These are phyloP conservation scores for Dissophora globulifera DNA, from an alignment of 192 early-diverging fungal genomes.

Conservation along the genomic window DNA sequence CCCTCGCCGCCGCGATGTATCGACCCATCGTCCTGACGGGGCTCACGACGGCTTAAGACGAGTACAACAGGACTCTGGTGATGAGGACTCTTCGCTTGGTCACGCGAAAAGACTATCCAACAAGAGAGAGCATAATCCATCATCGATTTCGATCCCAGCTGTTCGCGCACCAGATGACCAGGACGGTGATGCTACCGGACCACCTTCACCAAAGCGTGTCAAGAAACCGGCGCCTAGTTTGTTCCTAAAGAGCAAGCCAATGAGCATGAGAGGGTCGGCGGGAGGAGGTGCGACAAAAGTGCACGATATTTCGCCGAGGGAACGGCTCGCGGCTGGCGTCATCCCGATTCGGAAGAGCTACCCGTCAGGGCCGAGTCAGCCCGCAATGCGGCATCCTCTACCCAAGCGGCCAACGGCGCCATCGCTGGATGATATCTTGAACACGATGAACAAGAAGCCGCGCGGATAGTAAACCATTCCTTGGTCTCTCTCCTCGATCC, in stretches of 20 bases:
- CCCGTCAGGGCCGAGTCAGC: conserved; percentile 8
- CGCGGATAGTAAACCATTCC: background rate
- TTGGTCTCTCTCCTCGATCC: no score
- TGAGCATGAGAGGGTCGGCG: conserved; percentile 17
- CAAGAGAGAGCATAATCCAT: no score
- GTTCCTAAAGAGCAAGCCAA: conserved; percentile 42
- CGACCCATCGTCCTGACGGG: no score
- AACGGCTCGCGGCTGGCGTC: conserved; percentile 33
- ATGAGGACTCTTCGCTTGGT: no score
- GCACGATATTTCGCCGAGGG: conserved; percentile 26
- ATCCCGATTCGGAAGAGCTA: conserved; percentile 35
- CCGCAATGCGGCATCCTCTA: background rate
- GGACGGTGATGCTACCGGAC: background rate
- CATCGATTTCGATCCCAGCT: no score
- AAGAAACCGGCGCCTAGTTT: conserved; percentile 19
- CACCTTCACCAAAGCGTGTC: conserved; percentile 24
- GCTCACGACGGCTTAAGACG: no score
- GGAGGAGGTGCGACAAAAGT: background rate
- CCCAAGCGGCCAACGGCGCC: conserved; percentile 18
- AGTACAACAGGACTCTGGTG: no score
- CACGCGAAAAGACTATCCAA: no score
- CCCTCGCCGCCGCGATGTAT: no score
- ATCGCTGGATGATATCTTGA: conserved; percentile 27
- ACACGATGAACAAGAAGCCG: conserved; percentile 20
- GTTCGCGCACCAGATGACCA: background rate